These are phyloP conservation scores for Westerdykella ornata DNA, from an alignment of 2,329 filamentous ascomycete species.

Conservation along the genomic window DNA sequence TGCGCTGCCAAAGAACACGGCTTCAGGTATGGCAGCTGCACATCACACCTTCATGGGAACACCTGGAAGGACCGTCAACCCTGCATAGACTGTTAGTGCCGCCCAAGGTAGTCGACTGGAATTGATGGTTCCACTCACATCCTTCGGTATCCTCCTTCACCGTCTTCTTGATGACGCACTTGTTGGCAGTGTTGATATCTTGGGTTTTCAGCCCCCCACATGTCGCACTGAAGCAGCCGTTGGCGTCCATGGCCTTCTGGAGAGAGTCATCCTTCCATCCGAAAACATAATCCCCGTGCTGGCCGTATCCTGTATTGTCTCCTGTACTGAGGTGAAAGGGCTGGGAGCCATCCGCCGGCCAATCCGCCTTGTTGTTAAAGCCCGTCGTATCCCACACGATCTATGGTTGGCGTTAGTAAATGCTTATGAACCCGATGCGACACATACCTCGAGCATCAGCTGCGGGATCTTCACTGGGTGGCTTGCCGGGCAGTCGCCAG, in stretches of 20 bases:
- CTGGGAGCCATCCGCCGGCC: slow-evolving; percentile 16
- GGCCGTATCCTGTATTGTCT: slow-evolving; percentile 13
- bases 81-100: neutral
- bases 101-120: neutral
- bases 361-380: slow-evolving; percentile 19
- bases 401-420: slow-evolving; percentile 1
- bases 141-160: slow-evolving; percentile 16
- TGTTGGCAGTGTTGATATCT: slow-evolving; percentile 8
- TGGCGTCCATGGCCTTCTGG: slow-evolving; percentile 17
- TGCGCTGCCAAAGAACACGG: too few species aligned
- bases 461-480: slow-evolving; percentile 41
- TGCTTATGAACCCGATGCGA: neutral
- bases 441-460: slow-evolving; percentile 37
- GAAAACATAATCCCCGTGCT: slow-evolving; percentile 15
- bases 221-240: slow-evolving; percentile 13
- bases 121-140: slow-evolving; percentile 7
- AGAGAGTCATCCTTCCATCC: slow-evolving; percentile 16
- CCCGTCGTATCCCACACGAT: slow-evolving; percentile 37
- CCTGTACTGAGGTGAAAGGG: slow-evolving; percentile 15
- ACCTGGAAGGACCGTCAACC: neutral
- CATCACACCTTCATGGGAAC: neutral
- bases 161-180: slow-evolving; percentile 11
- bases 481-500: slow-evolving; percentile 34
- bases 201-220: slow-evolving; percentile 13
- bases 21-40: too few species aligned